A percentile compares a stretch with the other conserved stretches of the same genome.
Evolutionary conservation across 768 basidiomycete species (phyloP).

Genomic region (Boletus reticuloceps): DNA sequence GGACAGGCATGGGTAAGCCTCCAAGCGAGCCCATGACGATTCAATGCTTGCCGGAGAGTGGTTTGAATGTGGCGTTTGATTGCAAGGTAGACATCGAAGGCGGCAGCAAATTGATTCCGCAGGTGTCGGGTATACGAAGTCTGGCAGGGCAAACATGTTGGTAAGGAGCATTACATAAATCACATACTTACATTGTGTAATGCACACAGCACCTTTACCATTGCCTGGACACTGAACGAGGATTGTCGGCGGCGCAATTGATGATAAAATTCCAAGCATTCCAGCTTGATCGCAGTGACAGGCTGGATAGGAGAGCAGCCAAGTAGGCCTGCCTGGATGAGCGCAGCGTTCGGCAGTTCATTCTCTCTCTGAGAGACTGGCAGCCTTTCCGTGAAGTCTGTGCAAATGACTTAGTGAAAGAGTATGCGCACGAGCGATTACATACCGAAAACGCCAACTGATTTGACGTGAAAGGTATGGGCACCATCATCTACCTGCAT

Average conservation of each 20-base stretch:
- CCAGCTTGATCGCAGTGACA: background rate
- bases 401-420: background rate
- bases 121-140: background rate
- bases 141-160: background rate
- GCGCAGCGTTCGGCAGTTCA: background rate
- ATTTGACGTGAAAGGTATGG: background rate
- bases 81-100: background rate
- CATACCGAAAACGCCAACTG: background rate
- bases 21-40: background rate
- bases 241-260: background rate
- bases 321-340: background rate
- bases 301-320: background rate
- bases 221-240: background rate
- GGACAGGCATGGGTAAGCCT: background rate
- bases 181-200: background rate
- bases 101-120: background rate
- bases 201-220: background rate
- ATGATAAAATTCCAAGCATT: background rate
- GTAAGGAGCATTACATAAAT: background rate
- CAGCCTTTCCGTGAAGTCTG: background rate
- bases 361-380: background rate
- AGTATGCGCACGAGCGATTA: background rate
- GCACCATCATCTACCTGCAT: too few relatives aligned
- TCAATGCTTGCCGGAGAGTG: background rate
- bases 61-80: background rate